These are phyloP conservation scores for Umbilicus rupestris DNA, from an alignment of 164 flowering plant species.

Conservation along the genomic window DNA sequence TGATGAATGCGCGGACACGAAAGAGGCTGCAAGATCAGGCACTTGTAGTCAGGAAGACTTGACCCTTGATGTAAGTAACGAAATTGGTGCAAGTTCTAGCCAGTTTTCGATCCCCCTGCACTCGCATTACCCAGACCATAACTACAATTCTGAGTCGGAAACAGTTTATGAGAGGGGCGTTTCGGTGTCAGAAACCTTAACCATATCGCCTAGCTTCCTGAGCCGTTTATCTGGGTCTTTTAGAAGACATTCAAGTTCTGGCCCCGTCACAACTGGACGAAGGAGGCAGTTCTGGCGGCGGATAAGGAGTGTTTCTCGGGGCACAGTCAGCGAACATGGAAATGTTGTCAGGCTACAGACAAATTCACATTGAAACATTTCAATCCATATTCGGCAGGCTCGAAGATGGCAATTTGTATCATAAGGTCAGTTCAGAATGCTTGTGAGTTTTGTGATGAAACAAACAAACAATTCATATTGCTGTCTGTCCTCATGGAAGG, in stretches of 20 bases:
- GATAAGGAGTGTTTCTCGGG: slow-evolving; percentile 28
- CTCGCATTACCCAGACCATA: not conserved
- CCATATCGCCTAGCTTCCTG: slow-evolving; percentile 16
- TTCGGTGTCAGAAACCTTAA: slow-evolving; percentile 24
- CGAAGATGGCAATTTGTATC: no score
- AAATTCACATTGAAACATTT: no score
- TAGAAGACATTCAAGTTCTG: slow-evolving; percentile 31
- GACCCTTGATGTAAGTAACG: slow-evolving; percentile 13
- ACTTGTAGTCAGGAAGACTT: slow-evolving; percentile 22
- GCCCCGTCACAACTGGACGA: slow-evolving; percentile 25
- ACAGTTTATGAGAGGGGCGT: slow-evolving; percentile 12
- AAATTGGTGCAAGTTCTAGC: slow-evolving; percentile 12
- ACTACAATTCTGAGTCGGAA: slow-evolving; percentile 7
- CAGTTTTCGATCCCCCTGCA: slow-evolving; percentile 15
- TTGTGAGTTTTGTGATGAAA: no score
- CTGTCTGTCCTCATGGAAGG: no score
- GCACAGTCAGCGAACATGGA: no score
- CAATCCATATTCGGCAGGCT: no score
- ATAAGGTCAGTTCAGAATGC: no score
- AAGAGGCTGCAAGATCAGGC: slow-evolving; percentile 15
- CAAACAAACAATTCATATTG: no score
- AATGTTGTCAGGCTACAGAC: no score
- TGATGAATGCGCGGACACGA: slow-evolving; percentile 36
- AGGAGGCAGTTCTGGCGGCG: slow-evolving; percentile 40
- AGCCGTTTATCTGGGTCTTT: slow-evolving; percentile 21